These are phyloP conservation scores for Pythium apleroticum DNA, from an alignment of 352 stramenopile species.

Conservation along the genomic window DNA sequence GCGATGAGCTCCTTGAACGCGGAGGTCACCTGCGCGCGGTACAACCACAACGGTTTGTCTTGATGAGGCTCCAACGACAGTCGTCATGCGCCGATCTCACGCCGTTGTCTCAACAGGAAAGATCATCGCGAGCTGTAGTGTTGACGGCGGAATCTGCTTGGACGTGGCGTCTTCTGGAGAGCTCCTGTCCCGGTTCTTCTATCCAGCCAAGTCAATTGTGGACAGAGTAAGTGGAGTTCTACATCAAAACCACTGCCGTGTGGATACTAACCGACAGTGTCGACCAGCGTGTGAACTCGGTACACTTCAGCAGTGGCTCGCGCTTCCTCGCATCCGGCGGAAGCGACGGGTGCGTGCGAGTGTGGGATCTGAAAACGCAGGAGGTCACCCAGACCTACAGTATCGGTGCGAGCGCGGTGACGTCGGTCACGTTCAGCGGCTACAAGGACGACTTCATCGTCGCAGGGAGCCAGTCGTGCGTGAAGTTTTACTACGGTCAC, in stretches of 20 bases:
- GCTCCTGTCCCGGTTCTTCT: slow-evolving; percentile 66
- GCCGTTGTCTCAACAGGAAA: slow-evolving; percentile 29
- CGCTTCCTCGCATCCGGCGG: slow-evolving; percentile 65
- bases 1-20: slow-evolving; percentile 50
- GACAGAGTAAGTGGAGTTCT: slow-evolving; percentile 32
- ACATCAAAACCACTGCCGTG: not conserved
- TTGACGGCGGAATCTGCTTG: slow-evolving; percentile 59
- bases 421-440: slow-evolving; percentile 61
- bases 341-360: slow-evolving; percentile 52
- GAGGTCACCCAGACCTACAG: slow-evolving; percentile 65
- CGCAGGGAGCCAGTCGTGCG: slow-evolving; percentile 63
- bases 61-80: no score
- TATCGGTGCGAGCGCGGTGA: slow-evolving; percentile 61
- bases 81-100: not conserved
- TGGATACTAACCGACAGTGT: not conserved
- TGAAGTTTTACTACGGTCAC: no score
- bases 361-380: slow-evolving; percentile 81
- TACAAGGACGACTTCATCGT: slow-evolving; percentile 76
- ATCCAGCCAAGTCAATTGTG: slow-evolving; percentile 35
- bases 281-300: slow-evolving; percentile 51
- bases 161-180: slow-evolving; percentile 56
- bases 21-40: slow-evolving; percentile 59
- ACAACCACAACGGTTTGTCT: slow-evolving; percentile 60
- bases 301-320: slow-evolving; percentile 73
- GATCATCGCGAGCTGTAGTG: slow-evolving; percentile 62